Percentiles rank a stretch among this genome's conserved stretches.
Evolutionary conservation across 164 flowering plant genomes (phyloP).

Genomic region (Macadamia tetraphylla): DNA sequence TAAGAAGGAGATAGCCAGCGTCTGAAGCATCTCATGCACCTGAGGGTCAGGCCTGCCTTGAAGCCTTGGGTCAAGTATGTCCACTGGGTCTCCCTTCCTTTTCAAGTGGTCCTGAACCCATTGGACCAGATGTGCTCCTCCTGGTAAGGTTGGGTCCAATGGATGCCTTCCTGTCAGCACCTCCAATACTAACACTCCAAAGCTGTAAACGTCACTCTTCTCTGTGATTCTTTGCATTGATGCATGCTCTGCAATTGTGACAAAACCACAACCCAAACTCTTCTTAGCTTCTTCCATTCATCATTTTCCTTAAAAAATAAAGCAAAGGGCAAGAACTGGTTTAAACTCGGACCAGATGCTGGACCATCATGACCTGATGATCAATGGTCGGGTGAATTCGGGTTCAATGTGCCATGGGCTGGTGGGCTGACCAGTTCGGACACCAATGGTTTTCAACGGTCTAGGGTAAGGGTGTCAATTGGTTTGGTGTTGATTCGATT

Average conservation of each 20-base stretch:
- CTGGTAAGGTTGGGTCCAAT: constrained; percentile 78
- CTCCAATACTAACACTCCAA: constrained; percentile 79
- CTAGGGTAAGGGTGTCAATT: no score
- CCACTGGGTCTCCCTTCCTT: constrained; percentile 44
- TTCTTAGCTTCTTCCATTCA: no score
- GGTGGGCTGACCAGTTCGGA: no score
- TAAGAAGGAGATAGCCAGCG: constrained; percentile 69
- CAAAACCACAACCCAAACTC: no score
- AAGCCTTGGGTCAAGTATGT: constrained; percentile 70
- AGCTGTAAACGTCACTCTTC: constrained; percentile 94
- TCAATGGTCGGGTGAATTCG: no score
- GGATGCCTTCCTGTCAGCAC: constrained; percentile 93
- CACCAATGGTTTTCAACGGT: no score
- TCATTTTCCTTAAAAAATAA: no score
- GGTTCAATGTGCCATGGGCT: no score
- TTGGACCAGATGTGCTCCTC: constrained; percentile 73
- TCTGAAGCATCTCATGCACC: constrained; percentile 85
- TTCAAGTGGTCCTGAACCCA: constrained; percentile 80
- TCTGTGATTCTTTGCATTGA: constrained; percentile 68
- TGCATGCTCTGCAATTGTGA: constrained; percentile 50
- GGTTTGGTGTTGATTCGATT: no score
- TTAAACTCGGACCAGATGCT: no score
- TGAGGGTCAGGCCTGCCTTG: constrained; percentile 68
- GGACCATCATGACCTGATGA: no score
- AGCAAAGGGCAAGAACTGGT: no score